Evolutionary conservation across 768 basidiomycete genomes (phyloP).

Genomic region (Termitomyces titanicus): DNA sequence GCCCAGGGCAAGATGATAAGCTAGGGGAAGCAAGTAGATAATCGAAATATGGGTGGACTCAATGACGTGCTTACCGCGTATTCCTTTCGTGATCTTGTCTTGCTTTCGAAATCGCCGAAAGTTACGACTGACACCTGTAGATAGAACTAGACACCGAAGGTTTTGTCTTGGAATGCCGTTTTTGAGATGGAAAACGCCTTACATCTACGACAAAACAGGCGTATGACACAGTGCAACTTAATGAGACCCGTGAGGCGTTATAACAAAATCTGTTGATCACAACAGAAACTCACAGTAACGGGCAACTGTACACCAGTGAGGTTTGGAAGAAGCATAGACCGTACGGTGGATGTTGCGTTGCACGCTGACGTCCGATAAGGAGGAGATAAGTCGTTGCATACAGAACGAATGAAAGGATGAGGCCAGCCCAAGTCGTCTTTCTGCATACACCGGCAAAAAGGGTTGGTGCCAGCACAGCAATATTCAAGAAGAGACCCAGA

Average conservation of each 20-base stretch:
- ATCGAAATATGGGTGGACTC: background rate
- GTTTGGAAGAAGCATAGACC: background rate
- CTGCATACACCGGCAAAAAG: background rate
- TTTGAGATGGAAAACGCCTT: background rate
- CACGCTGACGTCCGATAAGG: background rate
- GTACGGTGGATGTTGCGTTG: background rate
- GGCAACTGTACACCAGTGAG: background rate
- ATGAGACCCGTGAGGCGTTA: background rate
- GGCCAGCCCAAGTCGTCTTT: background rate
- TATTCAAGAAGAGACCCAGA: background rate
- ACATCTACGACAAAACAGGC: background rate
- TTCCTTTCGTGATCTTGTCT: background rate
- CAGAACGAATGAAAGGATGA: background rate
- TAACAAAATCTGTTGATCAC: background rate
- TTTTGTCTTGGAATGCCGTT: no score
- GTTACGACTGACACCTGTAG: background rate
- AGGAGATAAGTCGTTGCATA: background rate
- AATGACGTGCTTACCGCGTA: background rate
- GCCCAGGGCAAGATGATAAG: background rate
- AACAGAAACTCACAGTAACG: background rate
- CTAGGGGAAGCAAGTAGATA: background rate
- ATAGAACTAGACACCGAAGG: background rate
- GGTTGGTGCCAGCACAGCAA: constrained; percentile 1
- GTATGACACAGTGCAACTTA: background rate
- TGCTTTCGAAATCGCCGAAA: background rate